These are phyloP conservation scores for Sergeia podlipaevii DNA, from an alignment of 208 protist genomes.

Conservation along the genomic window DNA sequence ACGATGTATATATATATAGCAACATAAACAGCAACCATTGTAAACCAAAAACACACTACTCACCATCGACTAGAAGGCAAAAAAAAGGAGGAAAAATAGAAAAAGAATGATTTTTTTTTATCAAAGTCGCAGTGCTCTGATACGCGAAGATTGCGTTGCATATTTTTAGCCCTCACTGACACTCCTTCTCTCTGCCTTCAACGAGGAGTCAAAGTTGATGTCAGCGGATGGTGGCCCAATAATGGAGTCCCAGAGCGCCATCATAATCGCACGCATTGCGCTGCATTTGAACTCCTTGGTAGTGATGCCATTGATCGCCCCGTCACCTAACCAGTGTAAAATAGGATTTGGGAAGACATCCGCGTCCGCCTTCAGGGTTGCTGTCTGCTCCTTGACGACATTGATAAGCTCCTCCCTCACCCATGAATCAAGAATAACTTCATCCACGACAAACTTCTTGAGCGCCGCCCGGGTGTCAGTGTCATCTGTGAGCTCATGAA, in stretches of 20 bases:
- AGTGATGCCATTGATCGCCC: conserved; percentile 33
- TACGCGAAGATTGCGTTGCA: too few relatives aligned
- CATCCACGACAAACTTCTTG: conserved; percentile 61
- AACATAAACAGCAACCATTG: too few relatives aligned
- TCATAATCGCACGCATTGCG: conserved; percentile 16
- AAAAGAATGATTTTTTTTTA: too few relatives aligned
- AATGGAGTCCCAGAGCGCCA: conserved; percentile 45
- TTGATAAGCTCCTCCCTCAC: conserved; percentile 81
- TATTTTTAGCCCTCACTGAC: too few relatives aligned
- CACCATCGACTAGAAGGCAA: conserved; percentile 5
- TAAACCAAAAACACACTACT: background rate
- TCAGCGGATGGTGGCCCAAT: conserved; percentile 39
- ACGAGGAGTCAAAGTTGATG: conserved; percentile 21
- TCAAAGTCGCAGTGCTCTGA: too few relatives aligned
- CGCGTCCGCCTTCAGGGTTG: conserved; percentile 42
- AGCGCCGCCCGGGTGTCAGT: conserved; percentile 37
- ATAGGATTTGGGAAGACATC: conserved; percentile 49
- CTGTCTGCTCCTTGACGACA: conserved; percentile 43
- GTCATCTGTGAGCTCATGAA: conserved; percentile 52
- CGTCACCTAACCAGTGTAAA: conserved; percentile 36
- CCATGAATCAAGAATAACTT: conserved; percentile 74
- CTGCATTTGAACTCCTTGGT: conserved; percentile 30
- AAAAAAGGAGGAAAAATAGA: conserved; percentile 13
- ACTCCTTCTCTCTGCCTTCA: too few relatives aligned
- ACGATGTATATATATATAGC: too few relatives aligned